Evolutionary conservation across 169 alveolate species (phyloP).

Genomic region (Eimeria brunetti): DNA sequence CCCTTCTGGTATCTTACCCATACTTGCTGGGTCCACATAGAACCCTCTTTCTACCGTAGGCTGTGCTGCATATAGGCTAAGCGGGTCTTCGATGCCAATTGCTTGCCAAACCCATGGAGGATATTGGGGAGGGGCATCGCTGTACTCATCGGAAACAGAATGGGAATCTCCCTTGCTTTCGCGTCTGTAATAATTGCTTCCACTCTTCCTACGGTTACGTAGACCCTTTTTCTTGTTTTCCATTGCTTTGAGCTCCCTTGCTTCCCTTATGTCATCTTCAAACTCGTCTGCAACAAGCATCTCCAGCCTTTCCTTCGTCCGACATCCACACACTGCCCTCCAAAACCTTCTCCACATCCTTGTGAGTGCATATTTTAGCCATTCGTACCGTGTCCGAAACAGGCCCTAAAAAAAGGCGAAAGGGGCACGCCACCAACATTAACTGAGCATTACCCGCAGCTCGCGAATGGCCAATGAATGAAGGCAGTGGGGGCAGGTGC

Average conservation of each 20-base stretch:
- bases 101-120: constrained; percentile 58
- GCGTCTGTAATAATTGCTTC: background rate
- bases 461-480: background rate
- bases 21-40: constrained; percentile 45
- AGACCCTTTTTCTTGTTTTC: background rate
- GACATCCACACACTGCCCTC: constrained; percentile 32
- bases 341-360: constrained; percentile 12
- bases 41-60: background rate
- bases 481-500: background rate
- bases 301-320: constrained; percentile 34
- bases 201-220: background rate
- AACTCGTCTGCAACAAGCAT: constrained; percentile 40
- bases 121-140: constrained; percentile 51
- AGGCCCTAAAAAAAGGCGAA: constrained; percentile 2
- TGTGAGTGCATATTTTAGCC: background rate
- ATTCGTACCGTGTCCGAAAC: constrained; percentile 52
- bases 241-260: background rate
- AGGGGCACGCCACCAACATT: background rate
- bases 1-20: constrained; percentile 16
- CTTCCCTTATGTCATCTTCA: constrained; percentile 39
- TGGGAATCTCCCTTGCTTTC: background rate
- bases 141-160: constrained; percentile 3
- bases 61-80: constrained; percentile 1
- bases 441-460: background rate
- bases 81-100: constrained; percentile 29